Base-by-base conservation (phyloP, 1,284 basidiomycete species). In the Schizopora paradoxa region DNA sequence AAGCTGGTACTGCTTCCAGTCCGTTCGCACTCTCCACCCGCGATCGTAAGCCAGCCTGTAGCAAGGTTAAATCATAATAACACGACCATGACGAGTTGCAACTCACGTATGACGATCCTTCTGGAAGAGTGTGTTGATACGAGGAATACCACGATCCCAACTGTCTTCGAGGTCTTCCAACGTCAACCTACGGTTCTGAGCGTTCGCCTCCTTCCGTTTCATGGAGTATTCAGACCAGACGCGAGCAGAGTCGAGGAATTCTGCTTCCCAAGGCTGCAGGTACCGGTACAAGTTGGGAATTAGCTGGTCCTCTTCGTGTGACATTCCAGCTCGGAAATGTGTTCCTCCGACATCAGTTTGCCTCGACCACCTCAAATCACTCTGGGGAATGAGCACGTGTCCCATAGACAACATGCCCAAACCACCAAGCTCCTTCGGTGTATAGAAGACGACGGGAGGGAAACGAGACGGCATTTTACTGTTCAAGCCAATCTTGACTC, bases 201-300 rank as follows among this genome's bases (percentile, higher is more conserved):
- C 93, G 54, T 93, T 95, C 16, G 95, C 96, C 63, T 99, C 96
- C 67, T 98, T 98, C 54, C 96, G 76, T 77, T 99, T 99, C 90
- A 97, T 91, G 0, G 96, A 96, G 64, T 99, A 99, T 67, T 99
- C 96, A 2, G 90, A 91, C 96, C 96, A 99, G 22, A 99, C 96
- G 54, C 96, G 91, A 31, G 93, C 93, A 4, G 92, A 96, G 64
- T 99, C 96, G 54, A 96, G 67, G 72, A 99, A 99, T 65, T 99
- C 96, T 1, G 95, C 91, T 64, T 98, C 93, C 96, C 96, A 99
- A 22, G 95, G 95, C 61, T 97, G 91, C 18, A 99, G 79, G 68
- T 99, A 99, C 47, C 95, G 91, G 70, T 97, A 99, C 66, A 99
- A 66, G 66, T 97, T 98, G 28, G 95, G 95, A 61, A 98, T 97